Evolutionary conservation across 306 rosid genomes (phyloP), one percentile per base, ranked within the genome.

Genomic region (Cucurbita ficifolia): DNA sequence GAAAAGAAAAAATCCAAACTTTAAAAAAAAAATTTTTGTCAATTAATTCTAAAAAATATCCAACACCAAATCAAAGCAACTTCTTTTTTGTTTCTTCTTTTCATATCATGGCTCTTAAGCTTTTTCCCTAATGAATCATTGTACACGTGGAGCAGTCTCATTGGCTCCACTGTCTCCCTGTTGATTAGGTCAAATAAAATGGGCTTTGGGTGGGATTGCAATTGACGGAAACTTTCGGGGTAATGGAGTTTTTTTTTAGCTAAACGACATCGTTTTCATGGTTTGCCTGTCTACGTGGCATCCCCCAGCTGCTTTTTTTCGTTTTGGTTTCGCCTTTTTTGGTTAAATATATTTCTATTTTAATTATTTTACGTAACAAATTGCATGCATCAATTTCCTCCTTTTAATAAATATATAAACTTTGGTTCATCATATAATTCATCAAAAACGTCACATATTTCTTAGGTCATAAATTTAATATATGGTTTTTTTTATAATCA

Each of bases 181-280:
- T 69, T 79, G 81, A 76, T 79, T 73, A 74, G 83, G 78, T 76
- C 75, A 74, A 83, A 74, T 54, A n/a, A 55, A 74, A 45, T 73
- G 76, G 78, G 73, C 55, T 75, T 49, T 50, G 70, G 80, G 77
- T 69, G 74, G 82, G 82, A 79, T 72, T 72, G 60, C 80, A 76
- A 60, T 72, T 48, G 51, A 22, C 57, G 13, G 55, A 45, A 67
- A 46, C 73, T 67, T 67, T 67, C 51, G 40, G 33, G 52, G 40
- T 69, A 69, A 69, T 69, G 74, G 74, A 29, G 8, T 17, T 69
- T 57, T 69, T 69, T 69, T 69, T 42, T 1, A 9, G 12, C 52
- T 5, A 42, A 65, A 65, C 72, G 74, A 69, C 74, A 49, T 16
- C 74, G 74, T 69, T 69, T 40, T 48, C 4, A 2, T 1, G 12